Base-by-base conservation (phyloP, 2,329 filamentous ascomycete species). In the Talaromyces piceae region DNA sequence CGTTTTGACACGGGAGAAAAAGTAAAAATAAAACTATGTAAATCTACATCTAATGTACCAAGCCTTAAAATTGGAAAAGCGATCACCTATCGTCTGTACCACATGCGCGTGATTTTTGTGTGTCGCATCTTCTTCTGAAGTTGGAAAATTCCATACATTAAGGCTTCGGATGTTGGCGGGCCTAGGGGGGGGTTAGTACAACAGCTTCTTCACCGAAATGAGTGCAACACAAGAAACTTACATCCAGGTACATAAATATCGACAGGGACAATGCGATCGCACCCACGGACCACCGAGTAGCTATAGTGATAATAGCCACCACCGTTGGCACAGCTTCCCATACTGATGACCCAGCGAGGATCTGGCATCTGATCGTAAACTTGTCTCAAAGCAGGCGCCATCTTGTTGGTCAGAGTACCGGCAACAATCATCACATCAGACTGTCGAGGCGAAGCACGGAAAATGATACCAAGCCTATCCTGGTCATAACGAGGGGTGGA, bases 331-430 rank as follows among this genome's bases (percentile, higher is more conserved):
- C 87, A 91, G 64, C 83, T 87, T 20, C 87, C 87, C 88, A 91
- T 91, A 63, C 83, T 87, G 63, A 86, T 81, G 49, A 91, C 88
- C 89, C 89, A 95, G 62, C 88, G 81, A 30, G 89, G 90, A 45
- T 95, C 90, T 43, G 90, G 90, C 89, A 95, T 95, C 76, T 94
- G 89, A 72, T 94, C 88, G 74, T 94, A 94, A 58, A 91, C 87
- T 74, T 91, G 88, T 69, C 89, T 81, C 64, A 94, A 76, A 41
- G 88, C 89, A 13, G 88, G 88, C 1, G 88, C 88, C 89, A 94
- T 94, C 78, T 94, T 94, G 78, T 94, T 94, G 62, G 88, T 94
- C 59, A 94, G 79, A 31, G 88, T 94, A 58, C 88, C 88, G 47
- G 88, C 88, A 39, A 93, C 88, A 64, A 93, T 93, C 88, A 93